A percentile compares a stretch with the other conserved stretches of the same genome.
phyloP scores from a whole-genome alignment of 176 grass and related monocot species.

The Neostapfia colusana region DNA sequence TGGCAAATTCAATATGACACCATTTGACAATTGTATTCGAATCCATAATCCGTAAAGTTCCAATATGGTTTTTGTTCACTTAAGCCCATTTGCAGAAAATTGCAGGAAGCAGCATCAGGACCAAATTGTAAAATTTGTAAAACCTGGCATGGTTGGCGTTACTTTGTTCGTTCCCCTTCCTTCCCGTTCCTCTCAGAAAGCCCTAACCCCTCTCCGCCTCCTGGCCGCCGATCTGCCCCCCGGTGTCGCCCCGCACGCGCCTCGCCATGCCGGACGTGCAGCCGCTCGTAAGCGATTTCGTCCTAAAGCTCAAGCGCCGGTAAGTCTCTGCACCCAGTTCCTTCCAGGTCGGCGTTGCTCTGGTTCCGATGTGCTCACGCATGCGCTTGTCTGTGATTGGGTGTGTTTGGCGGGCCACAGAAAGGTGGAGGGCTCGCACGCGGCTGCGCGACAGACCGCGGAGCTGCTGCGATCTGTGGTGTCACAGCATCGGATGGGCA shows the following conservation, averaged over 20 bases:
- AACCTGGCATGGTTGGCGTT: background rate
- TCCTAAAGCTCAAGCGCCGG: conserved; percentile 83
- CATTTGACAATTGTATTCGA: too few species aligned
- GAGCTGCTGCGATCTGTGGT: conserved; percentile 90
- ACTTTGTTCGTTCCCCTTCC: background rate
- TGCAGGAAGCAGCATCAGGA: background rate
- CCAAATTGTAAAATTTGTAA: conserved; percentile 10
- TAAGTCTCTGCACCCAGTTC: conserved; percentile 17
- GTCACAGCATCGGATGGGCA: conserved; percentile 75
- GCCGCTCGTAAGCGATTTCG: conserved; percentile 74
- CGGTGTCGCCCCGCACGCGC: too few species aligned
- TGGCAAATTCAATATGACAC: too few species aligned
- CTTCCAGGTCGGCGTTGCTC: background rate
- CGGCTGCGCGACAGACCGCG: conserved; percentile 76
- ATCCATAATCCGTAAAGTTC: too few species aligned
- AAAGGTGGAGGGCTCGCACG: conserved; percentile 86
- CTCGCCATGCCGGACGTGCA: conserved; percentile 79
- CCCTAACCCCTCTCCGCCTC: conserved; percentile 52
- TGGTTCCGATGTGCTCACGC: conserved; percentile 10
- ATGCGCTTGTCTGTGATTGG: background rate
- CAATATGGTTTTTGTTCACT: too few species aligned
- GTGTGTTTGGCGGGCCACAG: conserved; percentile 17
- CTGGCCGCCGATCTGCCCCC: background rate
- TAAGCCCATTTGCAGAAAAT: background rate
- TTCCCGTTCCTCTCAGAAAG: conserved; percentile 3